phyloP scores from a whole-genome alignment of 495 filamentous ascomycete species.

The Barbatosphaeria neglecta region DNA sequence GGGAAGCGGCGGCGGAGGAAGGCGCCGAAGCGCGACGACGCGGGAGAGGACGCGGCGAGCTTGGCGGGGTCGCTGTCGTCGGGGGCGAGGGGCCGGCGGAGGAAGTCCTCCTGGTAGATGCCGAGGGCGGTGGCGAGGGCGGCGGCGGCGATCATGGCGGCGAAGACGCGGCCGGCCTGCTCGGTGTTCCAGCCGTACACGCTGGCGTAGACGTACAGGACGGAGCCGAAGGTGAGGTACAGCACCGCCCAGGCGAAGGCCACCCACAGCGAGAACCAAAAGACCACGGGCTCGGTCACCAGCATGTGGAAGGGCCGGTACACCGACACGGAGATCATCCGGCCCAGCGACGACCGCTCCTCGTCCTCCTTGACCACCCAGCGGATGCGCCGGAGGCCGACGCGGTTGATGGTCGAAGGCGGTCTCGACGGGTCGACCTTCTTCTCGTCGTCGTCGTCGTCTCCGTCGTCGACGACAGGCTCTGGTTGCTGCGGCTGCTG shows the following conservation, averaged over 20 bases:
- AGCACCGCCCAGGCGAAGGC: slow-evolving; percentile 84
- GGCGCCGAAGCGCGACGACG: slow-evolving; percentile 15
- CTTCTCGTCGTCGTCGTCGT: slow-evolving; percentile 14
- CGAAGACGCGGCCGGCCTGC: slow-evolving; percentile 62
- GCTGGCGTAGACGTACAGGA: slow-evolving; percentile 65
- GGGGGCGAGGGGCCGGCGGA: no score
- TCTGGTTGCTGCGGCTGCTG: not conserved
- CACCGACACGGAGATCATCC: slow-evolving; percentile 66
- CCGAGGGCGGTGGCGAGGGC: slow-evolving; percentile 59
- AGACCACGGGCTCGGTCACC: slow-evolving; percentile 83
- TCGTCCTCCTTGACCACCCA: slow-evolving; percentile 84
- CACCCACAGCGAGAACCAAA: slow-evolving; percentile 89
- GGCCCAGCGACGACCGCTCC: slow-evolving; percentile 53
- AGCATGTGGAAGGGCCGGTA: slow-evolving; percentile 79
- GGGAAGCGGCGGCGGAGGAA: slow-evolving; percentile 28
- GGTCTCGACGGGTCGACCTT: not conserved
- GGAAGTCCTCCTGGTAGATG: slow-evolving; percentile 54
- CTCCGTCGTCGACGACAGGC: no score
- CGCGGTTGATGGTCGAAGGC: slow-evolving; percentile 18
- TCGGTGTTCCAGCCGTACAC: slow-evolving; percentile 59
- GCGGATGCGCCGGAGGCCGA: slow-evolving; percentile 47
- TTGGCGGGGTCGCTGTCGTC: no score
- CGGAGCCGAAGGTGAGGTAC: slow-evolving; percentile 68
- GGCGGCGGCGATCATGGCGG: slow-evolving; percentile 56
- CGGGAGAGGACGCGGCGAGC: no score